A percentile compares a stretch with the other conserved stretches of the same genome.
phyloP scores from a whole-genome alignment of 2,329 filamentous ascomycete genomes.

The Pseudohalonectria lignicola region DNA sequence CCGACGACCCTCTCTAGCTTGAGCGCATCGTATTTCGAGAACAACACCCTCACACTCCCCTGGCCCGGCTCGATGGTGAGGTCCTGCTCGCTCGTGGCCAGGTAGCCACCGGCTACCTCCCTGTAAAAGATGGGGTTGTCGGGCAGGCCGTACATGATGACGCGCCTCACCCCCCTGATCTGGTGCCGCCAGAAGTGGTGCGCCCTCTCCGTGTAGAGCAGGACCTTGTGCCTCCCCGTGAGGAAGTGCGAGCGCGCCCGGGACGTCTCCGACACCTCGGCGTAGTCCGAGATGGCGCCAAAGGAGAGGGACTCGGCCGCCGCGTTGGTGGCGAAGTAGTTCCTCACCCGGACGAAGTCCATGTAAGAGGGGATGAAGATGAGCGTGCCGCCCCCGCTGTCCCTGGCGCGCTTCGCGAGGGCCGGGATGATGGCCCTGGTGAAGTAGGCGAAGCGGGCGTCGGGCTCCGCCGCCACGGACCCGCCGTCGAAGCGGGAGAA shows the following conservation, averaged over 20 bases:
- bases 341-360: constrained; percentile 87
- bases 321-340: constrained; percentile 70
- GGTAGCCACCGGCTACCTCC: constrained; percentile 61
- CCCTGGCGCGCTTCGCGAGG: constrained; percentile 57
- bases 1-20: constrained; percentile 85
- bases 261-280: constrained; percentile 64
- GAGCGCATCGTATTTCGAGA: constrained; percentile 82
- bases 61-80: constrained; percentile 43
- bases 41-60: constrained; percentile 53
- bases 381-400: constrained; percentile 52
- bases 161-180: constrained; percentile 66
- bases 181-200: constrained; percentile 91
- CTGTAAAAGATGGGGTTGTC: constrained; percentile 78
- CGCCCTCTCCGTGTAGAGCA: constrained; percentile 90
- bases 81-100: constrained; percentile 48
- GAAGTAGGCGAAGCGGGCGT: constrained; percentile 87
- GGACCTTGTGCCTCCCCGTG: constrained; percentile 66
- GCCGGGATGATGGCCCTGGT: constrained; percentile 67
- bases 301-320: constrained; percentile 51
- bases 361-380: constrained; percentile 90
- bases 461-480: constrained; percentile 65
- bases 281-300: constrained; percentile 83
- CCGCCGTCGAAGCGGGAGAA: constrained; percentile 76
- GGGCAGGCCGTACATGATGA: constrained; percentile 78
- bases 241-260: constrained; percentile 82